phyloP scores from a whole-genome alignment of 305 asterid genomes.

The Fraxinus albicans region DNA sequence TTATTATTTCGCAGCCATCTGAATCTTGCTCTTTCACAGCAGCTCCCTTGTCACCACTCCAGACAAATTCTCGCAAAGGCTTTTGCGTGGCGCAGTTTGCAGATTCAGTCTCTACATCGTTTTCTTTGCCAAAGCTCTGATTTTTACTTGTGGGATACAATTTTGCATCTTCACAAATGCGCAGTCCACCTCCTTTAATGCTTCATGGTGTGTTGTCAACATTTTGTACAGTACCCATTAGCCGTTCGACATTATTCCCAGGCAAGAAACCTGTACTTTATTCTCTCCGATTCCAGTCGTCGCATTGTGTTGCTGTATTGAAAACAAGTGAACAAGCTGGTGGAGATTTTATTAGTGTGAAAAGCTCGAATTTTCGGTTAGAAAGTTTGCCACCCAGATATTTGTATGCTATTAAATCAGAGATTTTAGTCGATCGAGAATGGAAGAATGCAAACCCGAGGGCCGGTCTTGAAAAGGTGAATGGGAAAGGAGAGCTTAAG shows the following conservation, averaged over 20 bases:
- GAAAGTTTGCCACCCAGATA: slow-evolving; percentile 20
- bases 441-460: slow-evolving; percentile 17
- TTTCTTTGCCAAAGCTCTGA: not conserved
- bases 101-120: not conserved
- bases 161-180: slow-evolving; percentile 35
- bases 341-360: slow-evolving; percentile 12
- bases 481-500: slow-evolving; percentile 33
- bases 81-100: not conserved
- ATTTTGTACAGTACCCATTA: slow-evolving; percentile 32
- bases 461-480: slow-evolving; percentile 21
- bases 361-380: slow-evolving; percentile 15
- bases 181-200: slow-evolving; percentile 28
- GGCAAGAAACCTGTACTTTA: slow-evolving; percentile 16
- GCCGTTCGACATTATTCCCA: slow-evolving; percentile 35
- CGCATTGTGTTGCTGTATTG: slow-evolving; percentile 33
- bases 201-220: slow-evolving; percentile 8
- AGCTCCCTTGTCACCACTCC: not conserved
- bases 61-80: not conserved
- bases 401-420: slow-evolving; percentile 22
- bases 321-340: slow-evolving; percentile 16
- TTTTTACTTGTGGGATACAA: slow-evolving; percentile 37
- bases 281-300: slow-evolving; percentile 13
- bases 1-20: not conserved
- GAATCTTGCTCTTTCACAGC: not conserved
- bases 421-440: slow-evolving; percentile 27